Evolutionary conservation across 2,329 filamentous ascomycete species (phyloP), one percentile per base, ranked within the genome.

Genomic region (Phyllosticta citrichinensis): DNA sequence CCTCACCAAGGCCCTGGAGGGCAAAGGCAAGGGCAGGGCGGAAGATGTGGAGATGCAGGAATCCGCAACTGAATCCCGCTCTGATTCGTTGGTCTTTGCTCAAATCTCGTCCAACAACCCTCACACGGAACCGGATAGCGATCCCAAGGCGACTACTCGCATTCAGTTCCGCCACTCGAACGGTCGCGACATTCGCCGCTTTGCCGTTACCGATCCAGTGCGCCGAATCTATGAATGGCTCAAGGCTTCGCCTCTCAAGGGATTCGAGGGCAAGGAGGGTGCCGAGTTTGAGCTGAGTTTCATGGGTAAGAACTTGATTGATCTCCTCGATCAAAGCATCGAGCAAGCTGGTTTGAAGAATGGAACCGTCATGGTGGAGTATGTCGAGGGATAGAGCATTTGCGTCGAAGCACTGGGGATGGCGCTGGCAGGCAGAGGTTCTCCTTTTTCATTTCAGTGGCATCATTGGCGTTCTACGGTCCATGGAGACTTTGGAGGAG

Each of bases 301-400:
- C 64, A 88, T 96, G 84, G 90, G 91, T 55, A 87, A 87, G 70
- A 94, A 99, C 68, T 76, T 99, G 62, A 87, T 97, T 52, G 86
- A 88, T 19, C 76, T 80, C 60, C 78, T 97, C 56, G 87, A 91
- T 55, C 77, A 81, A 65, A 89, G 85, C 0, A 88, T 99, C 63
- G 84, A 84, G 66, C 87, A 91, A 69, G 90, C 88, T 0, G 91
- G 92, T 0, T 75, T 99, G 67, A 96, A 94, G 79, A 93, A 95
- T 70, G 91, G 88, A 3, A 96, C 91, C 0, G 87, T 99, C 8
- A 97, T 97, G 90, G 87, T 99, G 66, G 94, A 97, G 73, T 95
- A 91, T 69, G 62, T 70, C 11, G 71, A 73, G 55, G 47, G 47
- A 11, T 55, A 50, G 58, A 40, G 40, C 40, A 47, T 47, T 14